phyloP scores from a whole-genome alignment of 1,284 basidiomycete genomes.

The Grifola frondosa region DNA sequence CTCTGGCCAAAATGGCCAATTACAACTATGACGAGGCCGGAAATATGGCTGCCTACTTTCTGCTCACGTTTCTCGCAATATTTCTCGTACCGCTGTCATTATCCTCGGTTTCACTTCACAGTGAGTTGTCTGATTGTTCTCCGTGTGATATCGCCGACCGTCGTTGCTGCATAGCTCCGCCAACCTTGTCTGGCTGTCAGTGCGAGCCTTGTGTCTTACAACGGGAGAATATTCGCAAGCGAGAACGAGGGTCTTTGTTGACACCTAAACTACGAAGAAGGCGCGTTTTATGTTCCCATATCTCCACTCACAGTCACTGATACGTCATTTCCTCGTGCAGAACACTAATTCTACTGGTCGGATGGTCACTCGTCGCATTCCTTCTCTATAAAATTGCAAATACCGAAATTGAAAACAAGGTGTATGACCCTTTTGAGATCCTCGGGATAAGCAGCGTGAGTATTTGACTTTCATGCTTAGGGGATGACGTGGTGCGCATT shows the following conservation, averaged over 20 bases:
- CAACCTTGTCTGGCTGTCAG: conserved; percentile 50
- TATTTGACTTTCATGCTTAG: too few species aligned
- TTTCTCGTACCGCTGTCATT: conserved; percentile 77
- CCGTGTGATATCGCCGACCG: not conserved
- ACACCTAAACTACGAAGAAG: conserved; percentile 28
- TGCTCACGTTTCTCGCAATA: conserved; percentile 82
- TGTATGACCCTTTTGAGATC: conserved; percentile 96
- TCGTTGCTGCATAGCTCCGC: conserved; percentile 28
- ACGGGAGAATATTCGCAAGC: conserved; percentile 45
- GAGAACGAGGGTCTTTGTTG: conserved; percentile 43
- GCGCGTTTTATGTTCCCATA: conserved; percentile 21
- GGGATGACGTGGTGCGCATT: too few species aligned
- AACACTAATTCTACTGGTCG: conserved; percentile 61
- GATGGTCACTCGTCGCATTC: conserved; percentile 77
- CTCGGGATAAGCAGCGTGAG: conserved; percentile 77
- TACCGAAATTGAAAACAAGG: conserved; percentile 59
- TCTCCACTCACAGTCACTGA: not conserved
- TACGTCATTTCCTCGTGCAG: conserved; percentile 23
- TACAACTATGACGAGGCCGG: conserved; percentile 90
- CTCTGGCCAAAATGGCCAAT: conserved; percentile 56
- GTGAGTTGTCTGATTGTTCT: conserved; percentile 32
- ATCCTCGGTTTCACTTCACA: conserved; percentile 39
- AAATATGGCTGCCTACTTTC: conserved; percentile 86
- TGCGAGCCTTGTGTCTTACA: conserved; percentile 67
- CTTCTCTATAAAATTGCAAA: conserved; percentile 69